Conservation (phyloP, 129 eudicot species). For the Erigeron canadensis region DNA sequence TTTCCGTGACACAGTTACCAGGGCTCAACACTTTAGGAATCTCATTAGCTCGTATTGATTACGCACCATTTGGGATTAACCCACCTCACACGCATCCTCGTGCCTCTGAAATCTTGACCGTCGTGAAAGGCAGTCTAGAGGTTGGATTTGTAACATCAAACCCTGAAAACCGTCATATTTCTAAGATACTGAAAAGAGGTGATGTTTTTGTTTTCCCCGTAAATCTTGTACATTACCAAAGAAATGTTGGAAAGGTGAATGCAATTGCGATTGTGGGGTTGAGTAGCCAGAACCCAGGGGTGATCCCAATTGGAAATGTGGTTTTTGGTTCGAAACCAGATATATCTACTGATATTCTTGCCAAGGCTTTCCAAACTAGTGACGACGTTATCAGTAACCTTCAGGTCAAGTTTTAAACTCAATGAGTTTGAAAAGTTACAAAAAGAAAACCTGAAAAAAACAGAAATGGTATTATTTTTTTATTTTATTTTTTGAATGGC, state of each 20-base stretch:
- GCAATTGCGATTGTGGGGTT: conserved; percentile 26
- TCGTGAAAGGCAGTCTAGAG: conserved; percentile 35
- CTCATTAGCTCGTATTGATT: conserved; percentile 36
- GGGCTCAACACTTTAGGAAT: conserved; percentile 44
- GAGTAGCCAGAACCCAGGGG: conserved; percentile 39
- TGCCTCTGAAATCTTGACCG: conserved; percentile 30
- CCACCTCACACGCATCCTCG: conserved; percentile 40
- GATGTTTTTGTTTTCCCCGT: conserved; percentile 40
- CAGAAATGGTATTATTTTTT: background rate
- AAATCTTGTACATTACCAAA: conserved; percentile 35
- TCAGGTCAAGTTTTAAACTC: conserved; percentile 25
- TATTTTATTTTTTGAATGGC: too few relatives aligned
- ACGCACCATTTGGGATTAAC: conserved; percentile 37
- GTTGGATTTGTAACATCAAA: conserved; percentile 44
- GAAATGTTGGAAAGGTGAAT: conserved; percentile 26
- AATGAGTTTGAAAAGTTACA: background rate
- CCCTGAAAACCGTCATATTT: conserved; percentile 30
- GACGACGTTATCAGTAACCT: conserved; percentile 15
- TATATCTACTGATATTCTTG: conserved; percentile 34
- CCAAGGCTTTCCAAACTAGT: conserved; percentile 33
- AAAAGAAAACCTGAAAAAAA: background rate
- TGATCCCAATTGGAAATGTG: conserved; percentile 25
- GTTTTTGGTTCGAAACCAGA: conserved; percentile 40
- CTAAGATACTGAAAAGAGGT: conserved; percentile 24
- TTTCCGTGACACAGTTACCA: conserved; percentile 26